Percentiles rank a stretch among this genome's conserved stretches.
Conservation (phyloP, 2,329 filamentous ascomycete species). For the Periconia sp. region DNA sequence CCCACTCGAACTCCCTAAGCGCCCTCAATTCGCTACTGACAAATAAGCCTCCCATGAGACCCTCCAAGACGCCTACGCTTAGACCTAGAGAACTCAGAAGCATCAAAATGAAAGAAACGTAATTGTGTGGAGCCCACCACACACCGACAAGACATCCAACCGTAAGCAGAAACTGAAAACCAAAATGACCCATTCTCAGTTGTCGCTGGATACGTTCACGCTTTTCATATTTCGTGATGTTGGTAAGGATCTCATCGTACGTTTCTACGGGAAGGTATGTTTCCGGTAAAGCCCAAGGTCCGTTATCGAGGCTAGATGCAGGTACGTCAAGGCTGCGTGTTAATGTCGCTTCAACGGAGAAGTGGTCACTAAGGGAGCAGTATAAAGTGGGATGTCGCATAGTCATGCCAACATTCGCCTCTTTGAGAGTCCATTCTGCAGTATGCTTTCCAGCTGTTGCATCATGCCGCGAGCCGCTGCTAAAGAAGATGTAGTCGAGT, state of each 20-base stretch:
- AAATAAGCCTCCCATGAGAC: constrained; percentile 85
- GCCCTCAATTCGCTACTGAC: constrained; percentile 82
- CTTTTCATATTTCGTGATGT: constrained; percentile 70
- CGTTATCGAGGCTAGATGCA: constrained; percentile 13
- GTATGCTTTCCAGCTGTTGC: constrained; percentile 31
- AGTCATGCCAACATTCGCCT: constrained; percentile 77
- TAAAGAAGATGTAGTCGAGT: constrained; percentile 91
- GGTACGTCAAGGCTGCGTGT: constrained; percentile 23
- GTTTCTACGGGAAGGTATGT: constrained; percentile 54
- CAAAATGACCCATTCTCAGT: constrained; percentile 77
- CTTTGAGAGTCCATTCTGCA: constrained; percentile 70
- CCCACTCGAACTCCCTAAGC: constrained; percentile 92
- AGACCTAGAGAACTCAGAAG: constrained; percentile 80
- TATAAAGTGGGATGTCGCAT: constrained; percentile 79
- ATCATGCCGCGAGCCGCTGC: constrained; percentile 33
- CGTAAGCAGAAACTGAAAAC: constrained; percentile 68
- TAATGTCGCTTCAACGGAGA: constrained; percentile 85
- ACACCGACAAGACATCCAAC: constrained; percentile 79
- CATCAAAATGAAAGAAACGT: constrained; percentile 79
- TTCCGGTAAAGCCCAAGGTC: constrained; percentile 25
- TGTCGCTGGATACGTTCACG: constrained; percentile 76
- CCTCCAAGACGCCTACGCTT: constrained; percentile 78
- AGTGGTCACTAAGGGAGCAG: constrained; percentile 93
- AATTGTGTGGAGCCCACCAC: constrained; percentile 83
- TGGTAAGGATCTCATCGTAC: constrained; percentile 75